Evolutionary conservation across 2,329 filamentous ascomycete genomes (phyloP).

Genomic region (Waltergamsia citrina): DNA sequence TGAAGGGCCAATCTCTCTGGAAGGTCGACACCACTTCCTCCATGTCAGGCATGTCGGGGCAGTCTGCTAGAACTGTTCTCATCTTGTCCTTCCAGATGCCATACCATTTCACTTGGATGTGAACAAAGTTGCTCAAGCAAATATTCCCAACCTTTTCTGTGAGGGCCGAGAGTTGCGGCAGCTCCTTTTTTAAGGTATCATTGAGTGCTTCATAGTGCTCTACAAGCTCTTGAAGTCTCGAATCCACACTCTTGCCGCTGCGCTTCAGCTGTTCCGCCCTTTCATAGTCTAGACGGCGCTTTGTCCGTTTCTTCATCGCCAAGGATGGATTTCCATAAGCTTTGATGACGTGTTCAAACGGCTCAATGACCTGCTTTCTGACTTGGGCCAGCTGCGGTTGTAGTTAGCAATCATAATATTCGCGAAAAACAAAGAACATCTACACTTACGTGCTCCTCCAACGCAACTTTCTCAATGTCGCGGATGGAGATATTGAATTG

Average conservation of each 20-base stretch:
- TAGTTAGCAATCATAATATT: constrained; percentile 5
- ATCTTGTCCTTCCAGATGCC: constrained; percentile 78
- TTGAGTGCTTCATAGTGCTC: constrained; percentile 89
- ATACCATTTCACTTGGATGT: constrained; percentile 78
- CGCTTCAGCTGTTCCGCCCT: constrained; percentile 70
- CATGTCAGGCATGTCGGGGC: constrained; percentile 52
- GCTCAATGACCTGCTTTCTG: constrained; percentile 74
- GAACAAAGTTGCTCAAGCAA: constrained; percentile 74
- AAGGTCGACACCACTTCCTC: constrained; percentile 70
- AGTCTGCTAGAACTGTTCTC: constrained; percentile 59
- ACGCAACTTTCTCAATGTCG: constrained; percentile 72
- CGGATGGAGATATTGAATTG: constrained; percentile 81
- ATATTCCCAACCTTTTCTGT: constrained; percentile 80
- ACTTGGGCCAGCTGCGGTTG: constrained; percentile 56
- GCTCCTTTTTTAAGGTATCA: constrained; percentile 83
- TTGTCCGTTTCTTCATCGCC: constrained; percentile 89
- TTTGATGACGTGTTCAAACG: constrained; percentile 69
- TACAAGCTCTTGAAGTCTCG: constrained; percentile 72
- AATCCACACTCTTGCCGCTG: constrained; percentile 75
- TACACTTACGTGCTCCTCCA: constrained; percentile 70
- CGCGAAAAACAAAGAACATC: no score
- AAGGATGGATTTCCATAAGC: constrained; percentile 76
- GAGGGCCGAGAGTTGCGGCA: constrained; percentile 72
- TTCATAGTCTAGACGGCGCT: constrained; percentile 84
- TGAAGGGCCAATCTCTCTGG: constrained; percentile 66